These are phyloP conservation scores for Suillus subluteus DNA, from an alignment of 768 basidiomycete species.

Conservation along the genomic window DNA sequence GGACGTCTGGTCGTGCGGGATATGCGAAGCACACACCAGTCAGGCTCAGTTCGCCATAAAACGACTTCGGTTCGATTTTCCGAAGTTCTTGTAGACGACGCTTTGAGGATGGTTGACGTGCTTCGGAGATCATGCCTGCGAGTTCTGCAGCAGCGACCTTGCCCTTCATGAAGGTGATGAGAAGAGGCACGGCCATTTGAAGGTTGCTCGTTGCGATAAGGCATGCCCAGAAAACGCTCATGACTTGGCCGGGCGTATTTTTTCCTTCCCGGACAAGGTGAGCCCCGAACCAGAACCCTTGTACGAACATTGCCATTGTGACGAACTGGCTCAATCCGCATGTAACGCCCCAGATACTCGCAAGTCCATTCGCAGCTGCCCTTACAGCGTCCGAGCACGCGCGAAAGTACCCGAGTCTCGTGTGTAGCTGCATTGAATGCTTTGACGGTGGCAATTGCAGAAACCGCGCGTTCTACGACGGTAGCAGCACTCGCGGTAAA, in stretches of 20 bases:
- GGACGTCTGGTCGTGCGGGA: constrained; percentile 66
- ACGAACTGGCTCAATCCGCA: constrained; percentile 76
- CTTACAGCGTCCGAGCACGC: constrained; percentile 50
- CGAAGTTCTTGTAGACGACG: constrained; percentile 41
- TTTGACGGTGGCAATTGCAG: constrained; percentile 88
- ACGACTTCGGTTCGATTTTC: constrained; percentile 66
- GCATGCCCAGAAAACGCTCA: constrained; percentile 99
- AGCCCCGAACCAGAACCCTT: constrained; percentile 95
- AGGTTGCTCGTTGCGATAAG: constrained; percentile 87
- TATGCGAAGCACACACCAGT: constrained; percentile 69
- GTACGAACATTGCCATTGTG: constrained; percentile 91
- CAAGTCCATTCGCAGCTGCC: constrained; percentile 53
- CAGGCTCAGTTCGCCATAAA: constrained; percentile 72
- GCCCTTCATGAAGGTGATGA: constrained; percentile 68
- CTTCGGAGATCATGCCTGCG: constrained; percentile 18
- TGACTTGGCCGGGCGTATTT: constrained; percentile 74
- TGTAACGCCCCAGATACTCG: constrained; percentile 76
- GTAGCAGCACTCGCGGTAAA: constrained; percentile 76
- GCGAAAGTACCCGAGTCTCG: constrained; percentile 54
- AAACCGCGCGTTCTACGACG: constrained; percentile 73
- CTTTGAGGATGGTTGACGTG: constrained; percentile 17
- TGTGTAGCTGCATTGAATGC: constrained; percentile 78
- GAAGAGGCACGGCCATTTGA: constrained; percentile 83
- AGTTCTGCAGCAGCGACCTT: constrained; percentile 49
- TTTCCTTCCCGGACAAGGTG: constrained; percentile 83